Percentiles rank a stretch among this genome's conserved stretches.
Conservation (phyloP, 1,139 yeast genomes). For the Candida gigantensis region DNA sequence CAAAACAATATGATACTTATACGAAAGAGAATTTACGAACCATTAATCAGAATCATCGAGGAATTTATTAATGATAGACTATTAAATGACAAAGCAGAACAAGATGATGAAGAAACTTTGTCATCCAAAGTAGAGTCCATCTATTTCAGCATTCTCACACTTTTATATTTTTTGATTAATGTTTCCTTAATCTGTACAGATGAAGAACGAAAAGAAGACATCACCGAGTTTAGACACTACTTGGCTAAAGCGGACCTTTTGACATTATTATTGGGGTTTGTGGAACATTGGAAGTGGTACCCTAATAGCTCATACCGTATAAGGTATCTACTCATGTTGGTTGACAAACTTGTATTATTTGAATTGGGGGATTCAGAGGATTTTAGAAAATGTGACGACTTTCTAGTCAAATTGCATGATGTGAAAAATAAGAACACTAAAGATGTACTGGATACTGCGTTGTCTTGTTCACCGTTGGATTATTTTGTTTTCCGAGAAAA, state of each 20-base stretch:
- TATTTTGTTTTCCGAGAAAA: conserved; percentile 80
- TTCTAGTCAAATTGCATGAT: conserved; percentile 44
- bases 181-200: conserved; percentile 21
- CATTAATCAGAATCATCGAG: conserved; percentile 16
- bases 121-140: conserved; percentile 16
- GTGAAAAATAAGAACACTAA: conserved; percentile 34
- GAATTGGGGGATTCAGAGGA: conserved; percentile 63
- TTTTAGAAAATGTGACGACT: conserved; percentile 49
- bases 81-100: conserved; percentile 11
- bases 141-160: conserved; percentile 47
- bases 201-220: conserved; percentile 15
- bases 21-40: conserved; percentile 12
- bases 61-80: conserved; percentile 20
- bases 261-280: conserved; percentile 45
- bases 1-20: conserved; percentile 12
- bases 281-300: conserved; percentile 71
- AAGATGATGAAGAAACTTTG: neutral
- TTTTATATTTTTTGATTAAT: conserved; percentile 51
- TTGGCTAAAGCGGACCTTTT: conserved; percentile 39
- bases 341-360: conserved; percentile 60
- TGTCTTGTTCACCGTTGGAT: conserved; percentile 73
- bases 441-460: conserved; percentile 21
- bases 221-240: conserved; percentile 17
- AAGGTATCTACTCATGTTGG: conserved; percentile 56
- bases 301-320: conserved; percentile 29